Conservation (phyloP, 2,329 filamentous ascomycete species). For the Colletotrichum kahawae region DNA sequence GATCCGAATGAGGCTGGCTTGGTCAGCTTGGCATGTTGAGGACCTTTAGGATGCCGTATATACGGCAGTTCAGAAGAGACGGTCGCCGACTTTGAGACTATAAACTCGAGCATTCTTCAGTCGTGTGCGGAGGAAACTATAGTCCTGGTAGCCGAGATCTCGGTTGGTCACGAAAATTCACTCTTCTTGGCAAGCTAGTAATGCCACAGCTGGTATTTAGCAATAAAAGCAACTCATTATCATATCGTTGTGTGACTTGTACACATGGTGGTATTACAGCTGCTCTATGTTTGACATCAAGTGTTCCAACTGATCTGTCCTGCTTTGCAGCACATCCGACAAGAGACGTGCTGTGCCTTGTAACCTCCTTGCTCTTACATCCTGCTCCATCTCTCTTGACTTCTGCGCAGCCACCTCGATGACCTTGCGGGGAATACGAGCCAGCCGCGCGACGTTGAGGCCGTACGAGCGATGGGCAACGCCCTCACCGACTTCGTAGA, state of each 20-base stretch:
- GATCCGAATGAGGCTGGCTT: neutral
- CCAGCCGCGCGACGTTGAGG: constrained; percentile 87
- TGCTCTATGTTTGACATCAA: constrained; percentile 64
- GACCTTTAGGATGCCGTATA: neutral
- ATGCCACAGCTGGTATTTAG: neutral
- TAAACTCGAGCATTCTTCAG: neutral
- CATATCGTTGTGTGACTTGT: neutral
- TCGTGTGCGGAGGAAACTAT: neutral
- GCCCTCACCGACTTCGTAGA: constrained; percentile 91
- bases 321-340: constrained; percentile 41
- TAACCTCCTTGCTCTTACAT: constrained; percentile 69
- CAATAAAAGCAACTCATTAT: constrained; percentile 6
- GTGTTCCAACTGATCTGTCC: constrained; percentile 53
- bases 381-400: constrained; percentile 79
- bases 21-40: neutral
- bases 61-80: neutral
- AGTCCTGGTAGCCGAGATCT: neutral
- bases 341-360: constrained; percentile 51
- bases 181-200: neutral
- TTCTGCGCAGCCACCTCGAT: constrained; percentile 81
- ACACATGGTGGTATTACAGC: constrained; percentile 42
- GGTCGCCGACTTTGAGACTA: neutral
- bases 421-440: constrained; percentile 77
- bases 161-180: neutral
- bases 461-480: constrained; percentile 95